Base-by-base conservation (phyloP, 1,139 yeast species). In the Geotrichum macrosporum region DNA sequence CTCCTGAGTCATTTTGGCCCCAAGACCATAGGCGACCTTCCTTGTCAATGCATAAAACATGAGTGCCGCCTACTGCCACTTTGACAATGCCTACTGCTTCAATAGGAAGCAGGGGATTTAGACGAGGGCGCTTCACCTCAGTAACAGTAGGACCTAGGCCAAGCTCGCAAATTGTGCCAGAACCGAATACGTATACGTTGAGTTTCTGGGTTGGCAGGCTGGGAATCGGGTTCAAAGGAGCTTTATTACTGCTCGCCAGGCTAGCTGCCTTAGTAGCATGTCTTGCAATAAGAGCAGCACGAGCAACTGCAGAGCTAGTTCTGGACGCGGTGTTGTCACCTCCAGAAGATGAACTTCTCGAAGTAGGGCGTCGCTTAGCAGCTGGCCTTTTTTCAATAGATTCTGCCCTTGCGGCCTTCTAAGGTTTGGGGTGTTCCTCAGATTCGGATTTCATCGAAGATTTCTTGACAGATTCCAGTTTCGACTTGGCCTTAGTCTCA, bases 1-100 rank as follows among this genome's bases (percentile, higher is more conserved):
- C 96, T 32, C 84, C 89, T 53, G 87, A 81, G 61, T 92, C 99
- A 60, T 92, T 94, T 47, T 85, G 84, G 50, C 99, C 99, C 99
- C 99, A 92, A 2, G 96, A 84, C 96, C 96, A 89, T 6, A 92
- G 66, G 48, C 77, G 72, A 56, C 86, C 87, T 21, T 75, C 69
- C 31, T 77, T 67, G 61, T 88, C 96, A 46, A 92, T 68, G 0
- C 94, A 96, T 37, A 94, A 65, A 0, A 84, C 78, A 62, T 92
- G 99, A 82, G 94, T 92, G 43, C 98, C 99, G 37, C 99, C 98
- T 20, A 79, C 95, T 1, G 95, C 88, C 60, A 92, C 72, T 56
- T 86, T 92, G 16, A 87, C 94, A 44, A 89, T 78, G 1, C 81
- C 83, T 8, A 76, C 75, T 4, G 72, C 73, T 31, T 81, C 85